Conservation (phyloP, 495 filamentous ascomycete species). For the Penicillium bovifimosum region DNA sequence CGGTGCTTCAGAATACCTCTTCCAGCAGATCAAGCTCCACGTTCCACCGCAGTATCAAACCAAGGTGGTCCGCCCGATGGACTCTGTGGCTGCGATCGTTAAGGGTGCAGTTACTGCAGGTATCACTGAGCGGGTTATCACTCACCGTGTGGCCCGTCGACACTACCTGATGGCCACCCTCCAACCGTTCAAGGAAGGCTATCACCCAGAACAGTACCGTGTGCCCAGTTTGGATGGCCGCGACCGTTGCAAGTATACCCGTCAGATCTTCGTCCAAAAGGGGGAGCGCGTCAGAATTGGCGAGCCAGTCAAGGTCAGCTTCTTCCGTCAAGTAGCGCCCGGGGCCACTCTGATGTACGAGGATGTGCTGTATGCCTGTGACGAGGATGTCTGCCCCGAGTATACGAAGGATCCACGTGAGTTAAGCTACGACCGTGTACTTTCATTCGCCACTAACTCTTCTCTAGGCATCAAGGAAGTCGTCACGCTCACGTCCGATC, state of each 20-base stretch:
- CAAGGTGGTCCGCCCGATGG: slow-evolving; percentile 80
- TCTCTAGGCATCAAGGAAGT: slow-evolving; percentile 93
- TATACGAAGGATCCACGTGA: slow-evolving; percentile 99
- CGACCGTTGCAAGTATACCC: slow-evolving; percentile 97
- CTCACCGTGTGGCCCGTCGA: slow-evolving; percentile 92
- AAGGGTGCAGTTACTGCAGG: slow-evolving; percentile 82
- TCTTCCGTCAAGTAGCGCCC: slow-evolving; percentile 96
- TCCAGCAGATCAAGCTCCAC: slow-evolving; percentile 76
- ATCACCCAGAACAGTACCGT: slow-evolving; percentile 96
- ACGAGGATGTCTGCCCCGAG: slow-evolving; percentile 96
- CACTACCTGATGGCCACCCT: slow-evolving; percentile 99
- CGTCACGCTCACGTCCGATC: slow-evolving; percentile 92
- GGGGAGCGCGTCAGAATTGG: slow-evolving; percentile 98
- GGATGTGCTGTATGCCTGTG: slow-evolving; percentile 96
- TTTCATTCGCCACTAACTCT: background rate
- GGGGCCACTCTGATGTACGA: slow-evolving; percentile 99
- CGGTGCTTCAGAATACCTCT: slow-evolving; percentile 76
- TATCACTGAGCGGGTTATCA: slow-evolving; percentile 94
- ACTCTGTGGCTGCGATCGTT: slow-evolving; percentile 75
- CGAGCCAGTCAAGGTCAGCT: slow-evolving; percentile 97
- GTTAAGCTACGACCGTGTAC: slow-evolving; percentile 31
- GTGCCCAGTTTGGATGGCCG: slow-evolving; percentile 95
- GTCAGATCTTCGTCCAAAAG: slow-evolving; percentile 98
- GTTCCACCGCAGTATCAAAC: slow-evolving; percentile 73
- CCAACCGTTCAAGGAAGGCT: slow-evolving; percentile 97